Evolutionary conservation across 2,329 filamentous ascomycete species (phyloP), one percentile per base, ranked within the genome.

Genomic region (Thyridium curvatum): DNA sequence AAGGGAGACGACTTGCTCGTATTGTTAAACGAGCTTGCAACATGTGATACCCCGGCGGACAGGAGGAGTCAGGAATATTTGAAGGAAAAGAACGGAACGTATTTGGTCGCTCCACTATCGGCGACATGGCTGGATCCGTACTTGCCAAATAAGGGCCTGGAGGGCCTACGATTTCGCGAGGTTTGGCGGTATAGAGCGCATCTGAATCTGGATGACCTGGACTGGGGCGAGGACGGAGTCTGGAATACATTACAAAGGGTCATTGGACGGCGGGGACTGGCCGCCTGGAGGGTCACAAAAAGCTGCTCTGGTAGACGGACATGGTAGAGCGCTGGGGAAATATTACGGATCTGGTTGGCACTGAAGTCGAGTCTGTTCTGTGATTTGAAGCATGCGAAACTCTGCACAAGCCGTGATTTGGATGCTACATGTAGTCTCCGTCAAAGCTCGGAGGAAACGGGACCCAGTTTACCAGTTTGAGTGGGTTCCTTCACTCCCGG

Each of bases 141-240:
- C 50, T 62, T 79, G 12, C 53, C 65, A 4, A 78, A 80, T 46
- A 79, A 79, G 56, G 73, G 71, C 1, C 52, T 78, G 30, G 68
- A 77, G 13, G 76, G 77, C 2, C 51, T 88, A 37, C 63, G 72
- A 26, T 82, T 90, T 50, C 70, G 80, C 42, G 76, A 86, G 55
- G 74, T 86, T 4, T 90, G 84, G 82, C 72, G 72, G 42, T 72
- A 86, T 51, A 64, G 61, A 34, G 68, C 71, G 40, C 86, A 91
- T 58, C 60, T 91, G 28, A 89, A 88, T 51, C 64, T 91, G 32
- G 86, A 91, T 58, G 86, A 91, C 60, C 66, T 91, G 54, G 84
- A 90, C 54, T 88, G 86, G 66, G 83, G 68, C 3, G 80, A 85
- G 43, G 85, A 90, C 50, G 86, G 86, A 6, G 68, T 90, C 37